Evolutionary conservation across 2,329 filamentous ascomycete species (phyloP), one percentile per base, ranked within the genome.

Genomic region (Apiospora koreana): DNA sequence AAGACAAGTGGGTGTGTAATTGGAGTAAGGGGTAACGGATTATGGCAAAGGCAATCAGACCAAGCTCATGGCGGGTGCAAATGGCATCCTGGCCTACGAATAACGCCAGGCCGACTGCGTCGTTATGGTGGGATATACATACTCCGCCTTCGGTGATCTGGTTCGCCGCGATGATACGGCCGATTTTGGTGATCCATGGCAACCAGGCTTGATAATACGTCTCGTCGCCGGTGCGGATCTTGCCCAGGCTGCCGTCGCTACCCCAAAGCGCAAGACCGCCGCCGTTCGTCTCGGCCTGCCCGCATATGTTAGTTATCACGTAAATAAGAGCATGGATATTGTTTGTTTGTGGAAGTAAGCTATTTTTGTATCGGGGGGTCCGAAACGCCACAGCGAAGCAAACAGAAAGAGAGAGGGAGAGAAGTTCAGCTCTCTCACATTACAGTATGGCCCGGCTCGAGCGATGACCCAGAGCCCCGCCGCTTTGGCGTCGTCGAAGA

Each of bases 401-500:
- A 62, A n/a, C 2, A 62, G 14, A 28, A 12, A 54, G 12, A 28
- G 7, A 10, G 16, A 12, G 31, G 21, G 10, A 16, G 23, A n/a
- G 1, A 38, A n/a, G 28, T n/a, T 35, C 54, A 35, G 28, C 18
- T 38, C 28, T 25, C 68, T 18, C 31, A 75, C 72, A 73, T 87
- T 87, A 71, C 78, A 81, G 72, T 87, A 87, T 0, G 86, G 86
- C 0, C 86, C 86, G 0, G 86, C 81, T 54, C 86, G 79, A 21
- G 84, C 81, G 69, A 87, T 84, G 1, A 87, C 81, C 76, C 86
- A 88, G 1, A 88, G 75, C 2, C 86, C 86, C 9, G 85, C 83
- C 73, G 87, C 79, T 75, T 86, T 86, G 2, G 85, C 86, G 70
- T 83, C 81, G 71, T 86, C 84, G 46, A 87, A 83, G 3, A 87